Conservation (phyloP, 495 filamentous ascomycete species). For the Hypoxylon lienhwacheense region DNA sequence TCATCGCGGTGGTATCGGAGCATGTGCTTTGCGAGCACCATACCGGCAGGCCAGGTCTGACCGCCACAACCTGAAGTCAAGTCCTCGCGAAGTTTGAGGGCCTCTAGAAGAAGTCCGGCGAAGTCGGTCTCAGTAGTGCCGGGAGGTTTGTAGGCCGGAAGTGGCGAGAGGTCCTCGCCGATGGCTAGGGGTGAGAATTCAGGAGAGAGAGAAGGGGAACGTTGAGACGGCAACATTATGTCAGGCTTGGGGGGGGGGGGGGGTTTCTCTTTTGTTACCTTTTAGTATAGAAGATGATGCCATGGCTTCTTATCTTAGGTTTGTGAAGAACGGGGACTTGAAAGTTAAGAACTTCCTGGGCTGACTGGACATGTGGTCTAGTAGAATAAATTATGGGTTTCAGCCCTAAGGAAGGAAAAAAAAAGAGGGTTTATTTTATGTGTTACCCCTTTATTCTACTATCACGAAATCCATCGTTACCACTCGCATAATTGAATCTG, state of each 20-base stretch:
- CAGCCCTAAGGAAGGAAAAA: background rate
- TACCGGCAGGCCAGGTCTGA: slow-evolving; percentile 90
- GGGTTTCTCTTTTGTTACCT: slow-evolving; percentile 4
- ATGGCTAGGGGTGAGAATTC: slow-evolving; percentile 57
- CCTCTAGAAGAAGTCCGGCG: slow-evolving; percentile 66
- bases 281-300: background rate
- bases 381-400: slow-evolving; percentile 12
- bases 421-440: slow-evolving; percentile 14
- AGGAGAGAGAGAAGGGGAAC: slow-evolving; percentile 18
- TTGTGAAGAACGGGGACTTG: too few relatives aligned
- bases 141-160: slow-evolving; percentile 65
- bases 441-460: slow-evolving; percentile 10
- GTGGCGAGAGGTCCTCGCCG: slow-evolving; percentile 67
- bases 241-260: too few relatives aligned
- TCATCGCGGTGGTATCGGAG: slow-evolving; percentile 65
- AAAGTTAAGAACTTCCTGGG: too few relatives aligned
- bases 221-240: slow-evolving; percentile 23
- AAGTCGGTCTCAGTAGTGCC: slow-evolving; percentile 68
- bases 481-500: slow-evolving; percentile 16
- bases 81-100: slow-evolving; percentile 80
- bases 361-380: background rate
- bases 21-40: slow-evolving; percentile 82
- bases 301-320: too few relatives aligned
- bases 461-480: slow-evolving; percentile 3
- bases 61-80: slow-evolving; percentile 86